A percentile compares a stretch with the other conserved stretches of the same genome.
Evolutionary conservation across 169 alveolate genomes (phyloP).

Genomic region (Theileria parva): DNA sequence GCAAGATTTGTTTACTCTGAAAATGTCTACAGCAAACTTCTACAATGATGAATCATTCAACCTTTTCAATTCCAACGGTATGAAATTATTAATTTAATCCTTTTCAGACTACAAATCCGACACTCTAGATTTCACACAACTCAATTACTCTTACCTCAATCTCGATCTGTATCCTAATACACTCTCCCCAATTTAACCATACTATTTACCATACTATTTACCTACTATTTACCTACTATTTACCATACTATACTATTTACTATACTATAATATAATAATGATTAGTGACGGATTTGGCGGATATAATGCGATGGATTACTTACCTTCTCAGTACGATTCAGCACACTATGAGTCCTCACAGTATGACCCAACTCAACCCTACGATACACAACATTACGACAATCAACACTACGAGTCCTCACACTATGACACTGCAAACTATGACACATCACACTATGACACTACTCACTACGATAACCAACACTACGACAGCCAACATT

Average conservation of each 20-base stretch:
- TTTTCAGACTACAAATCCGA: conserved; percentile 14
- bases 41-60: conserved; percentile 1
- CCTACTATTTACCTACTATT: too few relatives aligned
- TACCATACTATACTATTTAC: too few relatives aligned
- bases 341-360: background rate
- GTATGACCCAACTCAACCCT: background rate
- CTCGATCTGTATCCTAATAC: background rate
- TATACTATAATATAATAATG: too few relatives aligned
- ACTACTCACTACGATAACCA: background rate
- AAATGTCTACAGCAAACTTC: conserved; percentile 17
- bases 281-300: background rate
- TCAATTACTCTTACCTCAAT: conserved; percentile 19
- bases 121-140: background rate
- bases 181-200: too few relatives aligned
- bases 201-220: too few relatives aligned
- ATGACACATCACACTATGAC: background rate
- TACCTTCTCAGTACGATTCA: background rate
- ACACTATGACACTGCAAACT: background rate
- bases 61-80: background rate
- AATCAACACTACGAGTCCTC: background rate
- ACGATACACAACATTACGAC: background rate
- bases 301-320: background rate
- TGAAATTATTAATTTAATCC: background rate
- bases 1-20: background rate
- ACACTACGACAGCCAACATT: too few relatives aligned